Conservation (phyloP, 208 protist species). For the Tritrichomonas foetus region DNA sequence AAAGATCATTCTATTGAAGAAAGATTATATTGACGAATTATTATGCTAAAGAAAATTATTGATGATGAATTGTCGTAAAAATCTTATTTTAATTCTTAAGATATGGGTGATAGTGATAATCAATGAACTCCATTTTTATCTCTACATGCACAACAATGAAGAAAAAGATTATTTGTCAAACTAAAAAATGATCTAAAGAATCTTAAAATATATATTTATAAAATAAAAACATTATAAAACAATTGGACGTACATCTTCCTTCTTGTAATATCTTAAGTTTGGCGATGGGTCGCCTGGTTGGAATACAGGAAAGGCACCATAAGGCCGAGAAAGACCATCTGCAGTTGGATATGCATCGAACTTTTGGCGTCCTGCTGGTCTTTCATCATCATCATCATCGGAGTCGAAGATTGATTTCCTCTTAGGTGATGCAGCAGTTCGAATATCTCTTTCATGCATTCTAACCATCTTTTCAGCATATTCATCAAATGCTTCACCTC, state of each 20-base stretch:
- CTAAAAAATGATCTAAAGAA: too few relatives aligned
- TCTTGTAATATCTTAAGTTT: constrained; percentile 31
- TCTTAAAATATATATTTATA: too few relatives aligned
- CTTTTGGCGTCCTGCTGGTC: background rate
- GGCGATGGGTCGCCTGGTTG: background rate
- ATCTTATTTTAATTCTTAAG: too few relatives aligned
- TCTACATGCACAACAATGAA: too few relatives aligned
- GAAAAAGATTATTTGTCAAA: too few relatives aligned
- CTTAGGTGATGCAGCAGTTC: background rate
- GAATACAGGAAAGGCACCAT: constrained; percentile 19
- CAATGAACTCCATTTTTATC: too few relatives aligned
- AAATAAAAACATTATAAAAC: constrained; percentile 2
- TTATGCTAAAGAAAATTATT: too few relatives aligned
- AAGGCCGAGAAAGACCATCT: constrained; percentile 20
- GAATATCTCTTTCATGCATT: background rate
- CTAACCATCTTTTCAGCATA: background rate
- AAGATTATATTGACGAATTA: too few relatives aligned
- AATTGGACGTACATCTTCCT: background rate
- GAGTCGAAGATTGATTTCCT: background rate
- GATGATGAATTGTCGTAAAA: too few relatives aligned
- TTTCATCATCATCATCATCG: background rate
- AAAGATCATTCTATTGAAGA: too few relatives aligned
- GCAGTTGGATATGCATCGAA: constrained; percentile 20
- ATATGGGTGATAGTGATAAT: too few relatives aligned
- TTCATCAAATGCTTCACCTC: background rate